These are phyloP conservation scores for Trichoderma pleuroti DNA, from an alignment of 2,329 filamentous ascomycete species.

Conservation along the genomic window DNA sequence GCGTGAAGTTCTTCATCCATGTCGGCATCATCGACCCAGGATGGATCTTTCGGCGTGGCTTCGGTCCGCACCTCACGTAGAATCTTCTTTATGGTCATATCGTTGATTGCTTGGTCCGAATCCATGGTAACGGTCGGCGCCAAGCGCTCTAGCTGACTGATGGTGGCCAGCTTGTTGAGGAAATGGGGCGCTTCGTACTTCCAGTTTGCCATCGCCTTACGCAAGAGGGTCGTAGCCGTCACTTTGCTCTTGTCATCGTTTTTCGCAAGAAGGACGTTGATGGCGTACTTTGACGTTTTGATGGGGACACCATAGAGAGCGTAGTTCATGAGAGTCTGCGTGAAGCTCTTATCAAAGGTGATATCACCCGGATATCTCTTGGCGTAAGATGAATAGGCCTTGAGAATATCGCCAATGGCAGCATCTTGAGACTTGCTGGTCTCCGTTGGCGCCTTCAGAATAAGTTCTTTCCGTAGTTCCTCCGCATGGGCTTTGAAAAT, in stretches of 20 bases:
- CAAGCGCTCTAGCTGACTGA: conserved; percentile 73
- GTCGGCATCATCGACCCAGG: conserved; percentile 65
- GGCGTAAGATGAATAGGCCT: conserved; percentile 89
- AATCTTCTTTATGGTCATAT: conserved; percentile 72
- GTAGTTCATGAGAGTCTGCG: conserved; percentile 76
- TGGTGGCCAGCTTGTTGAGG: conserved; percentile 67
- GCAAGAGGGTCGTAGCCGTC: conserved; percentile 78
- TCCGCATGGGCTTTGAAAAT: conserved; percentile 91
- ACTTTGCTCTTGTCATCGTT: conserved; percentile 71
- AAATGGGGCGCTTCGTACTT: conserved; percentile 70
- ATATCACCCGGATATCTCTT: conserved; percentile 82
- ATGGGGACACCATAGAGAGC: conserved; percentile 77
- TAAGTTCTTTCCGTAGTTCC: conserved; percentile 82
- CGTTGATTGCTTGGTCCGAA: conserved; percentile 70
- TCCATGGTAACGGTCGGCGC: conserved; percentile 70
- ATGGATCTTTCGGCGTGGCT: conserved; percentile 53
- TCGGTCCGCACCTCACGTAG: conserved; percentile 66
- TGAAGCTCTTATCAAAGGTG: conserved; percentile 74
- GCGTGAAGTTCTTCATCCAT: conserved; percentile 78
- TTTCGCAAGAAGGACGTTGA: conserved; percentile 81
- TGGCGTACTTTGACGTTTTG: conserved; percentile 86
- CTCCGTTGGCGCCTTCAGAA: conserved; percentile 72
- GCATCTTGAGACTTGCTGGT: conserved; percentile 64
- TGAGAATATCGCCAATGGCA: conserved; percentile 81
- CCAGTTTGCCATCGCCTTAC: conserved; percentile 71